A percentile compares a stretch with the other conserved stretches of the same genome.
phyloP scores from a whole-genome alignment of 805 yeast species.

The Starmera caribaea region DNA sequence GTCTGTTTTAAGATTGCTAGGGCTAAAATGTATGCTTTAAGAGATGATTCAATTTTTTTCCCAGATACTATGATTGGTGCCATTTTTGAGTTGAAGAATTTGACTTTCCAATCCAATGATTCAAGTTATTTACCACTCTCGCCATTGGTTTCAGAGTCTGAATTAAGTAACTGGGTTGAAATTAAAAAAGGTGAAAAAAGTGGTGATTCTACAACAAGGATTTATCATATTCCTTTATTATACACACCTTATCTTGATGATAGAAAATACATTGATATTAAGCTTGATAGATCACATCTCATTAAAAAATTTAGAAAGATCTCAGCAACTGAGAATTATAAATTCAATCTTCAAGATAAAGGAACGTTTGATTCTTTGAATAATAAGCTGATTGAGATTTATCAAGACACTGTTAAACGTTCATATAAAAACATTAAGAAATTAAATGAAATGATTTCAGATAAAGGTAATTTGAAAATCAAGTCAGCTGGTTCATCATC shows the following conservation, averaged over 20 bases:
- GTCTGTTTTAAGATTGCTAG: slow-evolving; percentile 42
- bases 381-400: slow-evolving; percentile 1
- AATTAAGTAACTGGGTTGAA: slow-evolving; percentile 10
- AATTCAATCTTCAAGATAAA: slow-evolving; percentile 3
- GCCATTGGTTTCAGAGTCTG: slow-evolving; percentile 5
- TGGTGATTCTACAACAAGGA: not conserved
- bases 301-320: slow-evolving; percentile 2
- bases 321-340: slow-evolving; percentile 9
- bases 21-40: slow-evolving; percentile 30
- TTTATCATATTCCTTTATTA: slow-evolving; percentile 9
- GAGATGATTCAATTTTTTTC: slow-evolving; percentile 29
- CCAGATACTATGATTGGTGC: slow-evolving; percentile 45
- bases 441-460: slow-evolving; percentile 1
- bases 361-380: slow-evolving; percentile 1
- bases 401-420: slow-evolving; percentile 5
- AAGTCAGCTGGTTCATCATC: not conserved
- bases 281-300: slow-evolving; percentile 1
- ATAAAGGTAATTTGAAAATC: slow-evolving; percentile 4
- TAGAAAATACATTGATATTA: not conserved
- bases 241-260: slow-evolving; percentile 7
- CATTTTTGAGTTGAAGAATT: slow-evolving; percentile 28
- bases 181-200: slow-evolving; percentile 1
- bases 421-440: slow-evolving; percentile 4
- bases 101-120: slow-evolving; percentile 2
- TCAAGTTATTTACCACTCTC: slow-evolving; percentile 5